Base-by-base conservation (phyloP, 1,139 yeast species). In the Geotrichum fermentans region DNA sequence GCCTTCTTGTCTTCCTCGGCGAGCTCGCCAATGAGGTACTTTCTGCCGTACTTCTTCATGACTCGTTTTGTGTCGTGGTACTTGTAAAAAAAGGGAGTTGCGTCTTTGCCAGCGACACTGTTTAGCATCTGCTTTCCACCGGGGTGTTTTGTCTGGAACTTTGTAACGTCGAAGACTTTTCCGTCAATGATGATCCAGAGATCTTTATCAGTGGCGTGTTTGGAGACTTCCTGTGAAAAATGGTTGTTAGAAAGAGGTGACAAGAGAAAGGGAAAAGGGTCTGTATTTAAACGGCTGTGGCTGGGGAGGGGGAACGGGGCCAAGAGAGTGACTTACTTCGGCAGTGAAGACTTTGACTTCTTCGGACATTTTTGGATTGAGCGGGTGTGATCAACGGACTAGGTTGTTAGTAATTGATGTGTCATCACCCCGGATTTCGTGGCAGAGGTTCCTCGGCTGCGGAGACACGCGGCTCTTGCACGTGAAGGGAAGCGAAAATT, bases 141-240 rank as follows among this genome's bases (percentile, higher is more conserved):
- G 2, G 95, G 95, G 70, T 92, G 98, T 67, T 85, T 95, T 56
- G 88, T 92, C 60, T 89, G 74, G 72, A 88, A 92, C 56, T 75
- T 73, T 48, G 95, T 74, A 54, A 88, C 80, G 68, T 90, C 94
- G 70, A 85, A 92, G 36, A 90, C 97, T 61, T 80, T 79, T 40
- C 88, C 95, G 58, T 89, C 82, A 68, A 87, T 82, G 58, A 86
- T 81, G 67, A 90, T 76, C 96, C 97, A 90, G 55, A 87, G 75
- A 63, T 87, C 94, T 44, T 81, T 87, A 51, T 78, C 73, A 43
- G 85, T 73, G 68, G 78, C 83, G 76, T 90, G 97, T 66, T 80
- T 70, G 43, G 88, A 75, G 53, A 90, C 83, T 69, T 90, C 95
- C 59, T 84, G n/a, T n/a, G n/a, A 26, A 11, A 40, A 10, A 39